These are phyloP conservation scores for Phaffomyces opuntiae DNA, from an alignment of 805 yeast species.

Conservation along the genomic window DNA sequence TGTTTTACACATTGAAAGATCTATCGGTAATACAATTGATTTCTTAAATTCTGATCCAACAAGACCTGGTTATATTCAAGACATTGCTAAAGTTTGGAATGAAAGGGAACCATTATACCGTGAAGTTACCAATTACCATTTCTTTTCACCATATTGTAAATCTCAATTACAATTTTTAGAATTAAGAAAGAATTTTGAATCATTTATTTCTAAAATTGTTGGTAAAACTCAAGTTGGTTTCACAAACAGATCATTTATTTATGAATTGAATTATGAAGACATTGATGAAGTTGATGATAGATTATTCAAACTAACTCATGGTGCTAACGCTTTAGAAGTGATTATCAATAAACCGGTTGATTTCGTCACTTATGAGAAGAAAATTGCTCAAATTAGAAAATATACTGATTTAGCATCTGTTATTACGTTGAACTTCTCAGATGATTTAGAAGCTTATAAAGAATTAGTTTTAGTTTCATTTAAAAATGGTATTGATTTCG, in stretches of 20 bases:
- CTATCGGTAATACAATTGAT: conserved; percentile 68
- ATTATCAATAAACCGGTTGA: conserved; percentile 44
- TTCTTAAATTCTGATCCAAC: conserved; percentile 72
- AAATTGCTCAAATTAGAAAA: conserved; percentile 62
- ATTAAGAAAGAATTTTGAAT: conserved; percentile 52
- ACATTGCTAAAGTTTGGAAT: conserved; percentile 75
- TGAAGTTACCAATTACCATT: conserved; percentile 71
- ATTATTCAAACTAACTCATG: conserved; percentile 47
- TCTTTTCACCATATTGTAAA: conserved; percentile 69
- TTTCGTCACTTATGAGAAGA: conserved; percentile 58
- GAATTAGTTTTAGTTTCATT: conserved; percentile 54
- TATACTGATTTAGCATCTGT: conserved; percentile 66
- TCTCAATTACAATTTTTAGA: conserved; percentile 44
- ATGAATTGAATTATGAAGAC: conserved; percentile 66
- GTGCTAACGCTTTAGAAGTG: conserved; percentile 83
- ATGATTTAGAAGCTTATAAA: conserved; percentile 38
- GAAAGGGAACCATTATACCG: conserved; percentile 75
- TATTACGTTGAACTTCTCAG: conserved; percentile 65
- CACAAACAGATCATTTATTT: conserved; percentile 53
- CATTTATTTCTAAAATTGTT: conserved; percentile 52
- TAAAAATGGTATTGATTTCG: conserved; percentile 70
- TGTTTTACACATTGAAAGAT: conserved; percentile 87
- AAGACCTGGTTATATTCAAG: conserved; percentile 83
- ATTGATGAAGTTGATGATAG: conserved; percentile 48
- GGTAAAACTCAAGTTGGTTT: conserved; percentile 37